phyloP scores from a whole-genome alignment of 2,329 filamentous ascomycete species.

The Hymenoscyphus repandus region DNA sequence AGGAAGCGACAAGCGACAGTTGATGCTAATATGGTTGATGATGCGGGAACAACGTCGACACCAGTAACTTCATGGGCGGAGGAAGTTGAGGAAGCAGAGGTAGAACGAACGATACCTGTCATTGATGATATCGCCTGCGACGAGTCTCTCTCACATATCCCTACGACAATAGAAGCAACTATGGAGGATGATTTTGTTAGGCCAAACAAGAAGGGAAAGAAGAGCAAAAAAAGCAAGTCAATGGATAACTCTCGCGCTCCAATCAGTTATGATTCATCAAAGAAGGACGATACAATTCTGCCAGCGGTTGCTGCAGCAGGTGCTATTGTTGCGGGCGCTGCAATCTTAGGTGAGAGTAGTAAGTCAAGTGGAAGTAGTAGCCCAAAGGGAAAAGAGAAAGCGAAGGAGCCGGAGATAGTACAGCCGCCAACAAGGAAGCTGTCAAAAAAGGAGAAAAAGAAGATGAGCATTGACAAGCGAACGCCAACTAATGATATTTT shows the following conservation, averaged over 20 bases:
- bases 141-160: conserved; percentile 28
- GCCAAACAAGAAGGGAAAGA: conserved; percentile 36
- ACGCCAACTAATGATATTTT: conserved; percentile 38
- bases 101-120: conserved; percentile 24
- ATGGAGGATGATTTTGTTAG: conserved; percentile 24
- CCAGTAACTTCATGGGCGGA: conserved; percentile 27
- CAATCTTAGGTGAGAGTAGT: conserved; percentile 8
- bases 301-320: conserved; percentile 15
- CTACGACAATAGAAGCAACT: conserved; percentile 21
- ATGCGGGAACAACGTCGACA: conserved; percentile 4
- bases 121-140: conserved; percentile 28
- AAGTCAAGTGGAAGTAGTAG: conserved; percentile 26
- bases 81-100: conserved; percentile 28
- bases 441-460: conserved; percentile 35
- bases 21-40: conserved; percentile 9
- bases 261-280: conserved; percentile 5
- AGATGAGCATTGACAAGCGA: conserved; percentile 38
- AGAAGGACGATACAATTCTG: conserved; percentile 8
- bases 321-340: conserved; percentile 9
- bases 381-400: conserved; percentile 25
- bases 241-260: conserved; percentile 8
- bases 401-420: neutral
- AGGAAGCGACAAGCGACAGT: conserved; percentile 27
- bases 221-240: conserved; percentile 31
- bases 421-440: conserved; percentile 32